phyloP scores from a whole-genome alignment of 345 rosid genomes.

The Hibiscus mutabilis region DNA sequence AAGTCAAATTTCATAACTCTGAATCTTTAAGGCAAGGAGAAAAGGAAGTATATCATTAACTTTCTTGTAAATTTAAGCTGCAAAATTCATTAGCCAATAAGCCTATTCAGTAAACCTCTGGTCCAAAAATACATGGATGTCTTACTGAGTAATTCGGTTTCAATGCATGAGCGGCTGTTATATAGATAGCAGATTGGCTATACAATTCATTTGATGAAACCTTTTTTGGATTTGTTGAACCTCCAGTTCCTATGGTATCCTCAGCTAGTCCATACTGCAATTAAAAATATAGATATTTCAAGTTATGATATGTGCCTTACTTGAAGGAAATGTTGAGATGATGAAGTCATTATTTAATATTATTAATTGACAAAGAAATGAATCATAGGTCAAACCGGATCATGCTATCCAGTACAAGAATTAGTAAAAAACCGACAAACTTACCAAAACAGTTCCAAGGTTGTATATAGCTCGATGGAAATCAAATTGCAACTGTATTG shows the following conservation, averaged over 20 bases:
- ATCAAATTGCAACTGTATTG: constrained; percentile 91
- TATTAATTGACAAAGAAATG: background rate
- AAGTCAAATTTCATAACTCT: constrained; percentile 3
- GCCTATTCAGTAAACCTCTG: background rate
- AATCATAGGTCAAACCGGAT: background rate
- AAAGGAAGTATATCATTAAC: background rate
- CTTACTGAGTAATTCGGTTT: constrained; percentile 85
- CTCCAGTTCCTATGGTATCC: constrained; percentile 84
- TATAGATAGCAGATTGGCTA: constrained; percentile 93
- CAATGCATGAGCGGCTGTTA: constrained; percentile 97
- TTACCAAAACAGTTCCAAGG: constrained; percentile 98
- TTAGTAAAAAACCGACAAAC: constrained; percentile 25
- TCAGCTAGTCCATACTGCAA: constrained; percentile 50
- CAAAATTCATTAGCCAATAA: background rate
- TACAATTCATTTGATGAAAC: constrained; percentile 85
- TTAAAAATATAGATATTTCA: background rate
- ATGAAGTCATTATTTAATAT: background rate
- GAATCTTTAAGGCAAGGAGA: background rate
- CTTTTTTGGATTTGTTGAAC: constrained; percentile 51
- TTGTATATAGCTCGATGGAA: constrained; percentile 98
- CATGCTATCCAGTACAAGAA: background rate
- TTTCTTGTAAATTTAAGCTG: constrained; percentile 1
- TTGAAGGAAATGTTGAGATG: background rate
- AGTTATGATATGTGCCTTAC: background rate
- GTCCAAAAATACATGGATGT: background rate